These are phyloP conservation scores for Komagataella populi DNA, from an alignment of 805 yeast species.

Conservation along the genomic window DNA sequence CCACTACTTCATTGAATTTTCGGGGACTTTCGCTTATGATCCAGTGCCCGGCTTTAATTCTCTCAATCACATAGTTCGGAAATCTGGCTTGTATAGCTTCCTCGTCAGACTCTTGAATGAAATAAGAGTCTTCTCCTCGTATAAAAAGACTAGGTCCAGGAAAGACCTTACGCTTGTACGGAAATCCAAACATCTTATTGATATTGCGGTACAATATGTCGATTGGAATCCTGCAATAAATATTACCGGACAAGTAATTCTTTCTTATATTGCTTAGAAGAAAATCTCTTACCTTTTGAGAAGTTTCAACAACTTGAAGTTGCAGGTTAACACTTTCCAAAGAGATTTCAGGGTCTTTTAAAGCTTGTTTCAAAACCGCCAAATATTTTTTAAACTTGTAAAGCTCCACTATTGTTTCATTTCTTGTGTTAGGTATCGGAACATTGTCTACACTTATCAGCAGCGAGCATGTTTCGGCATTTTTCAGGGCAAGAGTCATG, in stretches of 20 bases:
- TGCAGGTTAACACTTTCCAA: constrained; percentile 49
- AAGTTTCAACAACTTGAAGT: constrained; percentile 47
- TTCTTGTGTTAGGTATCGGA: constrained; percentile 41
- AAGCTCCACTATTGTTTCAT: background rate
- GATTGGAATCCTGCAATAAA: constrained; percentile 49
- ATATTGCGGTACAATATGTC: constrained; percentile 48
- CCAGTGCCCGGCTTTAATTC: constrained; percentile 85
- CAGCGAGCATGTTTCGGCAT: constrained; percentile 45
- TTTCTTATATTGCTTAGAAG: constrained; percentile 51
- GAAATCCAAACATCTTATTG: constrained; percentile 48
- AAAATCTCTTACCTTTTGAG: constrained; percentile 52
- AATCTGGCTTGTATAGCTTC: constrained; percentile 21
- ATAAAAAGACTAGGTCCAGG: constrained; percentile 64
- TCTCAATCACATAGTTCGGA: constrained; percentile 54
- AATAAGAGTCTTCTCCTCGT: constrained; percentile 53
- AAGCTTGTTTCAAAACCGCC: constrained; percentile 9
- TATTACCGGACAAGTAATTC: constrained; percentile 10
- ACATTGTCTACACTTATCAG: constrained; percentile 73
- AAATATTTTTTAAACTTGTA: constrained; percentile 16
- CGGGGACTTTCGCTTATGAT: constrained; percentile 70
- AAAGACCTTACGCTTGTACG: constrained; percentile 31
- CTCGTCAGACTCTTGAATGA: constrained; percentile 12
- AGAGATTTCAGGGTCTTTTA: constrained; percentile 2
- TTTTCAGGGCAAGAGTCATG: constrained; percentile 65
- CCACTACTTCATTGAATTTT: constrained; percentile 50